Conservation (phyloP, 768 basidiomycete species). For the Hericium erinaceus region DNA sequence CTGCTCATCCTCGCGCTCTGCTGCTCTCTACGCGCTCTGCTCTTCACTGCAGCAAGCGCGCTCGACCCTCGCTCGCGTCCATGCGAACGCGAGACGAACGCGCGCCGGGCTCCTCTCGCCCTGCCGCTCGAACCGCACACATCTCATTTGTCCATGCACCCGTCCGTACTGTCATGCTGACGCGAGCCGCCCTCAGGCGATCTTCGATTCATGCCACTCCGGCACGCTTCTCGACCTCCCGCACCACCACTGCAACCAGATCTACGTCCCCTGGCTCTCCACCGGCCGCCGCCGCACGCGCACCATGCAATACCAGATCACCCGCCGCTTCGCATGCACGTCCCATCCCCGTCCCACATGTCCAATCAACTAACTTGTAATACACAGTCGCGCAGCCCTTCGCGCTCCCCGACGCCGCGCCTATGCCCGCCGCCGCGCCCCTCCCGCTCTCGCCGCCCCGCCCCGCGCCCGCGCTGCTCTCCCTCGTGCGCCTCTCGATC, state of each 20-base stretch:
- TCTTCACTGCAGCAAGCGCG: too few relatives aligned
- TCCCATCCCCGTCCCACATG: too few relatives aligned
- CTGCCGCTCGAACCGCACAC: background rate
- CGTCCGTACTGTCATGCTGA: background rate
- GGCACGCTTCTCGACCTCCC: conserved; percentile 19
- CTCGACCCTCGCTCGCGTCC: too few relatives aligned
- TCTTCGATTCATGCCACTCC: conserved; percentile 17
- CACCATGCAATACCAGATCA: conserved; percentile 10
- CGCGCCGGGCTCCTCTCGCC: too few relatives aligned
- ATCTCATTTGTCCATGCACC: background rate
- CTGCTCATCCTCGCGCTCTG: too few relatives aligned
- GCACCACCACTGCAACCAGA: conserved; percentile 16
- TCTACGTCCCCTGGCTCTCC: conserved; percentile 18
- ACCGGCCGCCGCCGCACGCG: conserved; percentile 15
- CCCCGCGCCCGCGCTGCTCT: background rate
- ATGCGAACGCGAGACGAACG: too few relatives aligned
- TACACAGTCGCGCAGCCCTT: background rate
- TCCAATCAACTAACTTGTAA: too few relatives aligned
- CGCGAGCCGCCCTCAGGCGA: conserved; percentile 5
- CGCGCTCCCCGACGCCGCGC: background rate
- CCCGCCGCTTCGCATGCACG: too few relatives aligned
- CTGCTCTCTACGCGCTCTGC: too few relatives aligned
- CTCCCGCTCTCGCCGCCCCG: background rate
- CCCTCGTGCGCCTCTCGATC: background rate
- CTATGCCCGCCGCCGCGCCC: background rate